phyloP scores from a whole-genome alignment of 2,329 filamentous ascomycete genomes.

The Aciculosporium take region DNA sequence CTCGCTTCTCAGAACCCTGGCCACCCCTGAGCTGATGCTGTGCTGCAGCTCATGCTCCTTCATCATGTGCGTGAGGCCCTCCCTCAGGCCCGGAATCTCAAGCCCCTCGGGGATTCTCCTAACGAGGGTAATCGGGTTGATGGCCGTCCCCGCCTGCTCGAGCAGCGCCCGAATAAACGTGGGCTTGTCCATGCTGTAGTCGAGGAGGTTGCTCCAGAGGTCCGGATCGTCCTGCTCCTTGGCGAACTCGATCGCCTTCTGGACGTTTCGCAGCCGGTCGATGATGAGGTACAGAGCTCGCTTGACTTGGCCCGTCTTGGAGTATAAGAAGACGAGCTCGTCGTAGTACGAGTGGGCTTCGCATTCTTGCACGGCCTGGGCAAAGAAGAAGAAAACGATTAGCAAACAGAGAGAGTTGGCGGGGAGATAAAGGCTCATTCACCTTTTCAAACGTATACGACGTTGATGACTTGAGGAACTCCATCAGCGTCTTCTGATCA shows the following conservation, averaged over 20 bases:
- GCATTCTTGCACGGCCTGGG: slow-evolving; percentile 57
- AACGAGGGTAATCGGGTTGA: slow-evolving; percentile 83
- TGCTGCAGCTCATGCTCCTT: slow-evolving; percentile 92
- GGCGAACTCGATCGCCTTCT: slow-evolving; percentile 84
- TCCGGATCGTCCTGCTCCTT: slow-evolving; percentile 87
- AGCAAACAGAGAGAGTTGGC: slow-evolving; percentile 4
- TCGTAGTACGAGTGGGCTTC: slow-evolving; percentile 69
- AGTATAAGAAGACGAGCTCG: slow-evolving; percentile 90
- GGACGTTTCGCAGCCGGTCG: slow-evolving; percentile 79
- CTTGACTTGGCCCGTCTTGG: slow-evolving; percentile 89
- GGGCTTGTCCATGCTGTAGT: slow-evolving; percentile 96
- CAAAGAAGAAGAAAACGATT: no score
- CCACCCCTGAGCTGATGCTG: slow-evolving; percentile 81
- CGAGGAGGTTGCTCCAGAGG: slow-evolving; percentile 85
- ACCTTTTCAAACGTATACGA: slow-evolving; percentile 76
- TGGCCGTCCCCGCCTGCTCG: slow-evolving; percentile 85
- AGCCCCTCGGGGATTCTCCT: slow-evolving; percentile 83
- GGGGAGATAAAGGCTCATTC: no score
- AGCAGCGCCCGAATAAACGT: slow-evolving; percentile 83
- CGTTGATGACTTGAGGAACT: slow-evolving; percentile 72
- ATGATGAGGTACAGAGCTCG: slow-evolving; percentile 86
- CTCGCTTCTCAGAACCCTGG: slow-evolving; percentile 73
- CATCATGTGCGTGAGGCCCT: slow-evolving; percentile 81
- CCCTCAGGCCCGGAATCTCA: slow-evolving; percentile 78
- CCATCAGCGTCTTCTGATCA: slow-evolving; percentile 67